Evolutionary conservation across 202 grass and related monocot genomes (phyloP).

Genomic region (Carex sylvatica): DNA sequence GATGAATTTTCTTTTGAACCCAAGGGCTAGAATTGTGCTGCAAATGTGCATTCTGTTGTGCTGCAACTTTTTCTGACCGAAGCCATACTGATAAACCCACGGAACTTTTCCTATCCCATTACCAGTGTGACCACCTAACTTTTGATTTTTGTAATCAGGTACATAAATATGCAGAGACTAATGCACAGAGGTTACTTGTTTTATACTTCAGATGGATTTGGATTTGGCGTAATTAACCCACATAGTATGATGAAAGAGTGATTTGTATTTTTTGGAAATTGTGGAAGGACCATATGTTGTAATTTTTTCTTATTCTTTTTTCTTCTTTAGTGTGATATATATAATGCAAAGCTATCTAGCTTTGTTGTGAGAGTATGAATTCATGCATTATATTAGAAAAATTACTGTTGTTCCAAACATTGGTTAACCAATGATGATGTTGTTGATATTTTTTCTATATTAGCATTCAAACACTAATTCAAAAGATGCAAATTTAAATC

Average conservation of each 20-base stretch:
- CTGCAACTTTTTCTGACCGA: not conserved
- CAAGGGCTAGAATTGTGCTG: not conserved
- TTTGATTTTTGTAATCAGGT: not conserved
- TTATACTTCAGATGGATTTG: not conserved
- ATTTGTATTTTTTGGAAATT: slow-evolving; percentile 2
- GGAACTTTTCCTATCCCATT: not conserved
- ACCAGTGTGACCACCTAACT: not conserved
- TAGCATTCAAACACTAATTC: not conserved
- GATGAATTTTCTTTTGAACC: not conserved
- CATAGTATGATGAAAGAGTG: not conserved
- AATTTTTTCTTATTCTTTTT: not conserved
- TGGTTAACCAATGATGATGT: not conserved
- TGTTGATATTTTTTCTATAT: not conserved
- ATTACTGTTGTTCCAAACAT: not conserved
- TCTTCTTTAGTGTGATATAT: not conserved
- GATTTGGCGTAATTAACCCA: slow-evolving; percentile 4
- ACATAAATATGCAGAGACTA: slow-evolving; percentile 3
- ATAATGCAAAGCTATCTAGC: not conserved
- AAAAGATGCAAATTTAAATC: not conserved
- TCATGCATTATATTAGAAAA: not conserved
- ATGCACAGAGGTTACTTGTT: slow-evolving; percentile 11
- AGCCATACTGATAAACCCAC: not conserved
- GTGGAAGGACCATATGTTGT: not conserved
- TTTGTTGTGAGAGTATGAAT: not conserved
- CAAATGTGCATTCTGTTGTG: not conserved